A percentile compares a stretch with the other conserved stretches of the same genome.
These are phyloP conservation scores for Pestalotiopsis sp. DNA, from an alignment of 2,329 filamentous ascomycete species.

Conservation along the genomic window DNA sequence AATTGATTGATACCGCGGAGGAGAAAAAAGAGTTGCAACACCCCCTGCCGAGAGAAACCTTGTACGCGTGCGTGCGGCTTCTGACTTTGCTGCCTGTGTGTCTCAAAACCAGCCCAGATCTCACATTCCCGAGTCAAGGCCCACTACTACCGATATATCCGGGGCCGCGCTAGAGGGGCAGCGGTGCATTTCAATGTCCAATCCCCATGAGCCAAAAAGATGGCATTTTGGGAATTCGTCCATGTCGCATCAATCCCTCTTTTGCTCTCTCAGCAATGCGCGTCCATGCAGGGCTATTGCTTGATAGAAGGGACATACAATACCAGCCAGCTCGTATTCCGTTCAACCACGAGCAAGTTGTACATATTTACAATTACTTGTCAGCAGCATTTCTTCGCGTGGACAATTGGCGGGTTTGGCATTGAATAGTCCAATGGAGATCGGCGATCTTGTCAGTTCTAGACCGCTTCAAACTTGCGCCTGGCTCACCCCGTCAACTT, in stretches of 20 bases:
- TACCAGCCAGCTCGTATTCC: background rate
- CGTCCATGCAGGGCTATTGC: background rate
- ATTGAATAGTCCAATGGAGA: constrained; percentile 7
- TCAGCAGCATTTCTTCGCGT: background rate
- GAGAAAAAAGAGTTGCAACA: background rate
- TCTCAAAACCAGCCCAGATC: background rate
- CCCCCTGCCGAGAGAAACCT: background rate
- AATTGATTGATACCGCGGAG: too few species aligned
- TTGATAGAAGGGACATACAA: background rate
- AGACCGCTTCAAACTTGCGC: constrained; percentile 5
- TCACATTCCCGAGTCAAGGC: constrained; percentile 6
- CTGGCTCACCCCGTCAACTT: background rate
- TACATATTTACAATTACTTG: background rate
- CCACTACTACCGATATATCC: constrained; percentile 3
- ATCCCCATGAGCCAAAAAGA: constrained; percentile 1
- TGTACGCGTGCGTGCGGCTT: background rate
- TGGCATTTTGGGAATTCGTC: background rate
- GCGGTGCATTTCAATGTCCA: background rate
- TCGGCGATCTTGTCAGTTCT: background rate
- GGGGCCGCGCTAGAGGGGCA: background rate
- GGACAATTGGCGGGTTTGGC: constrained; percentile 5
- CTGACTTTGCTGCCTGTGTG: background rate
- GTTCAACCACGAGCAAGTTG: background rate
- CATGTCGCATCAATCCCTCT: background rate
- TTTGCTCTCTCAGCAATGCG: background rate